A percentile compares a stretch with the other conserved stretches of the same genome.
Conservation (phyloP, 2,329 filamentous ascomycete species). For the Paecilomyces sp. region DNA sequence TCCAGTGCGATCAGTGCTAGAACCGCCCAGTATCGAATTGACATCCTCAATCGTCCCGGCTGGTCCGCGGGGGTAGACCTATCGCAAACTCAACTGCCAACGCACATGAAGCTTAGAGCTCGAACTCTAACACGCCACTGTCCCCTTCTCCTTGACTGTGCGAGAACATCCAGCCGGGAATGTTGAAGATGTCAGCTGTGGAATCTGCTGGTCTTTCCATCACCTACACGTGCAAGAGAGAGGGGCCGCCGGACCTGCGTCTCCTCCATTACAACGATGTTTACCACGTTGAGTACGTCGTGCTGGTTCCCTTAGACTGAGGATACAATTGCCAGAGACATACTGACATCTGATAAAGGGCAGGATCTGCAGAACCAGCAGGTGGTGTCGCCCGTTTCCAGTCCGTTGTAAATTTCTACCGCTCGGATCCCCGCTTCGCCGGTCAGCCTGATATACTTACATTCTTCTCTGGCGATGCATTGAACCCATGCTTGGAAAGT, state of each 20-base stretch:
- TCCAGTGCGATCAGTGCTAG: not conserved
- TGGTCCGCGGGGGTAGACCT: not conserved
- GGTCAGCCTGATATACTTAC: constrained; percentile 63
- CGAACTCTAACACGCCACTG: not conserved
- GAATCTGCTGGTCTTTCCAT: constrained; percentile 30
- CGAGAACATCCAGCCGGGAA: not conserved
- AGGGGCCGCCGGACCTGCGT: constrained; percentile 61
- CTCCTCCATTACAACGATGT: constrained; percentile 90
- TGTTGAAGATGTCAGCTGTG: constrained; percentile 4
- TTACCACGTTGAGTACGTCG: constrained; percentile 67
- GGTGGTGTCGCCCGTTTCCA: constrained; percentile 79
- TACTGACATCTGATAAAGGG: constrained; percentile 27
- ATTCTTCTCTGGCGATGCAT: constrained; percentile 86
- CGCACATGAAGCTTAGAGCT: not conserved
- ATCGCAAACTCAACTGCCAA: not conserved
- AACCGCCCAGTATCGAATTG: not conserved
- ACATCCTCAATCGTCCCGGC: not conserved
- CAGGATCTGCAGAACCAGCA: constrained; percentile 68
- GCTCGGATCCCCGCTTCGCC: constrained; percentile 51
- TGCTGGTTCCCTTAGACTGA: not conserved
- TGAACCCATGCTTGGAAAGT: constrained; percentile 84
- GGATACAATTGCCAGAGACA: not conserved
- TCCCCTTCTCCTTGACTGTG: not conserved
- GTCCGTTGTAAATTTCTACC: constrained; percentile 69
- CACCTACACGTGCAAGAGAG: constrained; percentile 36